These are phyloP conservation scores for Heliosperma pusillum DNA, from an alignment of 148 eudicot species.

Conservation along the genomic window DNA sequence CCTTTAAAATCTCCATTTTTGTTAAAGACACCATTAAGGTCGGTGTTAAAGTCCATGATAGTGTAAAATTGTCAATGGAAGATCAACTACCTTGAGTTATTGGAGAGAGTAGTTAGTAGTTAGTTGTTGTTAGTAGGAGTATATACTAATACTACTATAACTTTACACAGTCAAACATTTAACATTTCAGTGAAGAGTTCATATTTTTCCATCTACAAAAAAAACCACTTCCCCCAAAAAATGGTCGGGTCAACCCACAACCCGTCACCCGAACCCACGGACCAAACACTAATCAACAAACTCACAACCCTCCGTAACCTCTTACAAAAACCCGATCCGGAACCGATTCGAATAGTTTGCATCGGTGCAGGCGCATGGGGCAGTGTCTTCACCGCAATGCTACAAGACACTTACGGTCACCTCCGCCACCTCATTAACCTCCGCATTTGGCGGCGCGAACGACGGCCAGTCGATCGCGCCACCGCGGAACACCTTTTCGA, in stretches of 20 bases:
- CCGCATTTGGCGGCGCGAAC: constrained; percentile 5
- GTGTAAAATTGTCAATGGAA: too few species aligned
- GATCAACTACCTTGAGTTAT: too few species aligned
- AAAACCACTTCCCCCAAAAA: neutral
- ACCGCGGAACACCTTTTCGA: constrained; percentile 12
- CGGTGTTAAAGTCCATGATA: too few species aligned
- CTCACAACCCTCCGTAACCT: neutral
- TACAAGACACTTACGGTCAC: constrained; percentile 17
- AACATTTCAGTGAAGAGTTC: too few species aligned
- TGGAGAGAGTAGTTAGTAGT: too few species aligned
- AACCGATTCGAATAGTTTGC: constrained; percentile 11
- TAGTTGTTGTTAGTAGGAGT: too few species aligned
- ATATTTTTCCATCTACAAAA: neutral
- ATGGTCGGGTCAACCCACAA: neutral
- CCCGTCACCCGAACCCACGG: neutral
- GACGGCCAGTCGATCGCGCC: neutral
- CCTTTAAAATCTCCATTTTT: too few species aligned
- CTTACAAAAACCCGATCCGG: constrained; percentile 1
- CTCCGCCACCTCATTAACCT: neutral
- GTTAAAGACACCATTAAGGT: too few species aligned
- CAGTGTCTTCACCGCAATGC: constrained; percentile 6
- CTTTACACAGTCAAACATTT: too few species aligned
- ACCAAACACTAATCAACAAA: neutral
- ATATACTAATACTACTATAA: too few species aligned
- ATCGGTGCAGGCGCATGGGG: constrained; percentile 16